phyloP scores from a whole-genome alignment of 768 basidiomycete genomes.

The Grammothele lineata region DNA sequence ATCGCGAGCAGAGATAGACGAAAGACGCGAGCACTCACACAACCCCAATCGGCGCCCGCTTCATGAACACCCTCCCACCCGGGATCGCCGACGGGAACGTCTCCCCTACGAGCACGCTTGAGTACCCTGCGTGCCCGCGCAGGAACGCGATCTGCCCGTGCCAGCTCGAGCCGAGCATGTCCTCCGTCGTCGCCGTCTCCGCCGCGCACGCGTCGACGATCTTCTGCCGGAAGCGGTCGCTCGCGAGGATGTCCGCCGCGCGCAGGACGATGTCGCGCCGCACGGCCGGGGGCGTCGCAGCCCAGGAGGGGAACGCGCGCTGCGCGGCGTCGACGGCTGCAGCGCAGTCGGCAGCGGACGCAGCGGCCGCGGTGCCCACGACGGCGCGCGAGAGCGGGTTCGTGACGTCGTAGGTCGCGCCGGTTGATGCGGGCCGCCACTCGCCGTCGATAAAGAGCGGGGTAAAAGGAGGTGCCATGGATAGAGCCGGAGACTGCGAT shows the following conservation, averaged over 20 bases:
- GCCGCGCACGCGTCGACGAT: constrained; percentile 29
- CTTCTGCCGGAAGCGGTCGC: constrained; percentile 37
- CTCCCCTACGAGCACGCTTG: constrained; percentile 39
- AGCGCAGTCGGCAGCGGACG: constrained; percentile 27
- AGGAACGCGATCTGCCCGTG: constrained; percentile 22
- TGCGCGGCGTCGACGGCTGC: constrained; percentile 42
- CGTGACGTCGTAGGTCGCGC: constrained; percentile 41
- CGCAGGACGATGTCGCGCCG: constrained; percentile 44
- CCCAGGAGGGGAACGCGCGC: constrained; percentile 47
- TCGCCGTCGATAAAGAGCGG: constrained; percentile 41
- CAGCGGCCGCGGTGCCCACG: constrained; percentile 43
- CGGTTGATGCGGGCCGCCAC: constrained; percentile 30
- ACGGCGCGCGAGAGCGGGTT: constrained; percentile 39
- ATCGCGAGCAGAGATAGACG: no score
- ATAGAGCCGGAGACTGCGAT: no score
- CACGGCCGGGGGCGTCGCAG: constrained; percentile 29
- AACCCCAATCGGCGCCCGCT: constrained; percentile 48
- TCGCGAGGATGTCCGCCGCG: constrained; percentile 42
- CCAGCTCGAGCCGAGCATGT: constrained; percentile 25
- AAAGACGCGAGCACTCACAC: constrained; percentile 32
- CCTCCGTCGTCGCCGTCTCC: constrained; percentile 36
- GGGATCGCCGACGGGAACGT: constrained; percentile 39
- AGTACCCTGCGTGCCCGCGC: constrained; percentile 30
- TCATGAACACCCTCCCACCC: constrained; percentile 41
- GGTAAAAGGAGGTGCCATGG: constrained; percentile 12